Conservation (phyloP, 208 protist species). For the Tritrichomonas musculus region DNA sequence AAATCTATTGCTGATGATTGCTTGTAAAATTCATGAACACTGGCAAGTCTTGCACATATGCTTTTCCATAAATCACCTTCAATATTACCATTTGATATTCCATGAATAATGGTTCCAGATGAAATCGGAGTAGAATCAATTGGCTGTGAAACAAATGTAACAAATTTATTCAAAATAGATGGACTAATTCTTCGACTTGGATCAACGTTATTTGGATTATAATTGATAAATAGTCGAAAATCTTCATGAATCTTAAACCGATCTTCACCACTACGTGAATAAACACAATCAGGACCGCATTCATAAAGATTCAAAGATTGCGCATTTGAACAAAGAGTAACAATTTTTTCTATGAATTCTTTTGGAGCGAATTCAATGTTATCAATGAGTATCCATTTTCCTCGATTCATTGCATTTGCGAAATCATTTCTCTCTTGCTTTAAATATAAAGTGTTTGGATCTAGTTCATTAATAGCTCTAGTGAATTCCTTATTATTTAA, state of each 20-base stretch:
- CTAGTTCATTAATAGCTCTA: no score
- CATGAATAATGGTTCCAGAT: not conserved
- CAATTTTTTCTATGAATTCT: conserved; percentile 4
- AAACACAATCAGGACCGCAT: not conserved
- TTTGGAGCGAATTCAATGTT: not conserved
- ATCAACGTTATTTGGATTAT: not conserved
- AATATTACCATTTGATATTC: no score
- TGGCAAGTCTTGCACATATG: no score
- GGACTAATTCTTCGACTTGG: not conserved
- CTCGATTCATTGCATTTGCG: not conserved
- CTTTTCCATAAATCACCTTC: no score
- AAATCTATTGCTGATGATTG: no score
- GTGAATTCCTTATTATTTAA: no score
- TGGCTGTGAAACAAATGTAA: not conserved
- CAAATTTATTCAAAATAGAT: not conserved
- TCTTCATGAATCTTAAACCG: not conserved
- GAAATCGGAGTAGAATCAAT: not conserved
- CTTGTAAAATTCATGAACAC: no score
- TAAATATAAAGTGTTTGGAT: not conserved
- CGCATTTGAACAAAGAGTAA: not conserved
- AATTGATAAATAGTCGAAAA: conserved; percentile 22
- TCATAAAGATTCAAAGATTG: conserved; percentile 20
- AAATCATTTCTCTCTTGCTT: not conserved
- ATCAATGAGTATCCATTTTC: no score
- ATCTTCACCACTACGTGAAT: not conserved